A percentile compares a stretch with the other conserved stretches of the same genome.
These are phyloP conservation scores for Elaeis oleifera DNA, from an alignment of 202 grass and related monocot species.

Conservation along the genomic window DNA sequence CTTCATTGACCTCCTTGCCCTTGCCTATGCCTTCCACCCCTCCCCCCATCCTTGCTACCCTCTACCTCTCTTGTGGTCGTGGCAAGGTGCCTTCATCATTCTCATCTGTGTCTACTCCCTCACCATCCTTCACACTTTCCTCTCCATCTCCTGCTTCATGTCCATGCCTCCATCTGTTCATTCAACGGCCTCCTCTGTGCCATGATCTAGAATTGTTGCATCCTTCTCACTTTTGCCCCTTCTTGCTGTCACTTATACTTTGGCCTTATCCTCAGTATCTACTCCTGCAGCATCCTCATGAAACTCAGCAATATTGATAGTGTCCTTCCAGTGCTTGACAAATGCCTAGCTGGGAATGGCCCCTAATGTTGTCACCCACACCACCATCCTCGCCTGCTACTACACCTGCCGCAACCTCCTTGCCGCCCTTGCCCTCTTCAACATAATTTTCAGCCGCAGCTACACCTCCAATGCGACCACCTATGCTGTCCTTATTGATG, in stretches of 20 bases:
- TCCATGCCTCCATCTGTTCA: conserved; percentile 39
- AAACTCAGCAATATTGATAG: conserved; percentile 21
- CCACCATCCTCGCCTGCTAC: conserved; percentile 40
- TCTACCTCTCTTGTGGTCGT: conserved; percentile 33
- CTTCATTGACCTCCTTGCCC: conserved; percentile 4
- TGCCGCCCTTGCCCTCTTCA: conserved; percentile 31
- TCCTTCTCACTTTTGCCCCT: conserved; percentile 41
- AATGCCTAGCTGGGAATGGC: conserved; percentile 47
- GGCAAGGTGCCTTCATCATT: conserved; percentile 46
- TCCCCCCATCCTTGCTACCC: conserved; percentile 32
- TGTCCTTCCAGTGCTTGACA: conserved; percentile 50
- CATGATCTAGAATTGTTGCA: conserved; percentile 43
- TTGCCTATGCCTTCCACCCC: conserved; percentile 12
- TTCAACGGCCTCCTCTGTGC: conserved; percentile 66
- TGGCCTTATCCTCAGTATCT: conserved; percentile 48
- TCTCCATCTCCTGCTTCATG: conserved; percentile 56
- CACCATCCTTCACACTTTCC: conserved; percentile 51
- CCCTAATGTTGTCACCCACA: conserved; percentile 52
- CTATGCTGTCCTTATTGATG: conserved; percentile 51
- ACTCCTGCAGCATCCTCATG: conserved; percentile 60
- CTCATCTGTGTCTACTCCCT: conserved; percentile 34
- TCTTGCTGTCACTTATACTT: conserved; percentile 34
- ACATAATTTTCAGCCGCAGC: conserved; percentile 32
- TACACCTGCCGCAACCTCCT: conserved; percentile 33
- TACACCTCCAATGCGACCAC: conserved; percentile 39